Evolutionary conservation across 2,329 filamentous ascomycete species (phyloP).

Genomic region (Clonostachys sp.): DNA sequence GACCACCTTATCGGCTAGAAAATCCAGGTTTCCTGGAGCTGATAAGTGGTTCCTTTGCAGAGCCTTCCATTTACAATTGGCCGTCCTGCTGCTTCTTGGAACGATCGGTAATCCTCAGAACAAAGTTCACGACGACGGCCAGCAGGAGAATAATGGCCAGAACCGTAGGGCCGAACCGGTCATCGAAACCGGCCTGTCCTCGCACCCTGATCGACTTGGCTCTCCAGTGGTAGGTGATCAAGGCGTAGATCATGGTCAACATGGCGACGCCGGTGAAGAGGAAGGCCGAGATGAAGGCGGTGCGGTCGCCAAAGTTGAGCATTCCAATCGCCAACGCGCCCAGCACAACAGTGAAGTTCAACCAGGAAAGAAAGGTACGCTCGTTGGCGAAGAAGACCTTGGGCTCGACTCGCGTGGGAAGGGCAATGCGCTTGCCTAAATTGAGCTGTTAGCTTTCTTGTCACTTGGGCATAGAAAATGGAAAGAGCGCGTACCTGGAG

Average conservation of each 20-base stretch:
- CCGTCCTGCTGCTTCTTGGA: conserved; percentile 29
- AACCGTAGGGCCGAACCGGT: conserved; percentile 89
- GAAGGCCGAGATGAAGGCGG: conserved; percentile 89
- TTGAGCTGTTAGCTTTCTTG: neutral
- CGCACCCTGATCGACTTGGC: conserved; percentile 87
- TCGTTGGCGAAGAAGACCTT: conserved; percentile 99
- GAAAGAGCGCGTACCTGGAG: conserved; percentile 62
- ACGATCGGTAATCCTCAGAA: conserved; percentile 61
- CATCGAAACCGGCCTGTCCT: conserved; percentile 94
- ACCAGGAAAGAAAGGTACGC: conserved; percentile 97
- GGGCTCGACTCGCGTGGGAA: conserved; percentile 95
- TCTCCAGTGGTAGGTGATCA: conserved; percentile 95
- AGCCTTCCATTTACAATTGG: conserved; percentile 5
- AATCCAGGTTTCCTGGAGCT: too few relatives aligned
- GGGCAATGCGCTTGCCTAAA: conserved; percentile 95
- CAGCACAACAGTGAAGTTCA: conserved; percentile 98
- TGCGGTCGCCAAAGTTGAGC: conserved; percentile 93
- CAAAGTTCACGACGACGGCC: conserved; percentile 95
- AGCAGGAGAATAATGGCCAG: conserved; percentile 80
- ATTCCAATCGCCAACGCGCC: conserved; percentile 95
- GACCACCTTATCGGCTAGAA: too few relatives aligned
- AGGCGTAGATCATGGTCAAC: conserved; percentile 90
- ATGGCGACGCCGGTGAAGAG: conserved; percentile 94
- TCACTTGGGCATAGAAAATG: neutral
- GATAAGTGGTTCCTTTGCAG: neutral